Evolutionary conservation across 345 rosid genomes (phyloP), one percentile per base, ranked within the genome.

Genomic region (Citrus hindsii): DNA sequence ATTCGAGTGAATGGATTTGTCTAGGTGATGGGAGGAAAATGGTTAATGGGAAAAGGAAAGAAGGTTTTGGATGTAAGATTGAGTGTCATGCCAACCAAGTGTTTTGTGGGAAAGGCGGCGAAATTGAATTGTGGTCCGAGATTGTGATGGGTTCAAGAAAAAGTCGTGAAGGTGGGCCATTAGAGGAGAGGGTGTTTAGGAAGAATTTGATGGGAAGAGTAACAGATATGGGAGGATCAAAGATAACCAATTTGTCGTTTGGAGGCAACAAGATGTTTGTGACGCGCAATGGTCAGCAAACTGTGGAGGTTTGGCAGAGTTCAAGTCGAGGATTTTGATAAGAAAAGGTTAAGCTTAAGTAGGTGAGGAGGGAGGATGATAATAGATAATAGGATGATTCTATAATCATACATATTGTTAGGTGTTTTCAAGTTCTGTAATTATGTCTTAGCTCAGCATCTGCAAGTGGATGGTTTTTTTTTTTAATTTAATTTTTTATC

Each of bases 291-390:
- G 97, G 89, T 83, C 85, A 84, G 84, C 98, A 92, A 83, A 82
- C 80, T 69, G 81, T 96, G 7, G 98, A 96, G 85, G 94, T 92
- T 79, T 96, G 98, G 98, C 97, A 90, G 83, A 90, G 95, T 86
- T 87, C 89, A 28, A 70, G 30, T 0, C 72, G 67, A 25, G 80
- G 83, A 19, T 82, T 73, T 58, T 56, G 77, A 79, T 56, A 30
- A 25, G 5, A 13, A 65, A 4, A 32, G 40, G 24, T 35, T 55
- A 72, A 24, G 76, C 66, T 65, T 69, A n/a, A 24, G 40, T 56
- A 19, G 4, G n/a, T 18, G 14, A 56, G 30, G 12, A 38, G 14
- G 2, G 14, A 33, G 3, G 6, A 73, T 7, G 38, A 37, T 37
- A 37, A 6, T 37, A 37, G 38, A 37, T 37, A 37, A 6, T 37